Percentiles rank a stretch among this genome's conserved stretches.
phyloP scores from a whole-genome alignment of 345 rosid species.

The Eucalyptus cloeziana region DNA sequence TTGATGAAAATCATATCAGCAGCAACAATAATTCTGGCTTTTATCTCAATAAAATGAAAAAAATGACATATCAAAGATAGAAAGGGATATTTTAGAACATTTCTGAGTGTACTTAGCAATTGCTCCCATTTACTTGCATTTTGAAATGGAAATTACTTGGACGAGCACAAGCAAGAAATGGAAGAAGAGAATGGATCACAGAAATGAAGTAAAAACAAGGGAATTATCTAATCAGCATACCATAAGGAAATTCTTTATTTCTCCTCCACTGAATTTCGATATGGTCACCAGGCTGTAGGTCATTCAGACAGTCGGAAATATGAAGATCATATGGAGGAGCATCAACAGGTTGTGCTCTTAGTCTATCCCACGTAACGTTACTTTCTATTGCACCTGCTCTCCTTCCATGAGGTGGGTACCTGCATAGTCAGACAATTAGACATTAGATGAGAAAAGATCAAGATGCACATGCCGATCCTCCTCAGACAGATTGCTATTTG shows the following conservation, averaged over 20 bases:
- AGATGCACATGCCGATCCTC: background rate
- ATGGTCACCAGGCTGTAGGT: conserved; percentile 75
- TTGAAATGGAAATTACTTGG: background rate
- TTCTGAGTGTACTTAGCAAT: background rate
- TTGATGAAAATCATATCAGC: background rate
- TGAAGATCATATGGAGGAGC: conserved; percentile 60
- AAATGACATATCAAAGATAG: background rate
- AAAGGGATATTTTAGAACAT: background rate
- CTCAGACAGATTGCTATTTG: background rate
- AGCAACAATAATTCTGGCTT: background rate
- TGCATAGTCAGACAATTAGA: conserved; percentile 8
- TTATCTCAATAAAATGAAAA: background rate
- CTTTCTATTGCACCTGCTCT: conserved; percentile 46
- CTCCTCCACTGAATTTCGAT: conserved; percentile 97
- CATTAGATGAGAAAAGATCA: background rate
- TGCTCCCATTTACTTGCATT: background rate
- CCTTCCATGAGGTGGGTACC: conserved; percentile 83
- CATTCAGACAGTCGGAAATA: conserved; percentile 51
- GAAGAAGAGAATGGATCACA: background rate
- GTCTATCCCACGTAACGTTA: conserved; percentile 66
- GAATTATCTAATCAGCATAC: conserved; percentile 4
- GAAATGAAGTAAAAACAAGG: background rate
- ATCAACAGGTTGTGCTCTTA: conserved; percentile 67
- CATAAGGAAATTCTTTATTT: conserved; percentile 69
- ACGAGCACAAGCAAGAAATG: background rate